Base-by-base conservation (phyloP, 805 yeast genomes). In the Nakazawaea wyomingensis region DNA sequence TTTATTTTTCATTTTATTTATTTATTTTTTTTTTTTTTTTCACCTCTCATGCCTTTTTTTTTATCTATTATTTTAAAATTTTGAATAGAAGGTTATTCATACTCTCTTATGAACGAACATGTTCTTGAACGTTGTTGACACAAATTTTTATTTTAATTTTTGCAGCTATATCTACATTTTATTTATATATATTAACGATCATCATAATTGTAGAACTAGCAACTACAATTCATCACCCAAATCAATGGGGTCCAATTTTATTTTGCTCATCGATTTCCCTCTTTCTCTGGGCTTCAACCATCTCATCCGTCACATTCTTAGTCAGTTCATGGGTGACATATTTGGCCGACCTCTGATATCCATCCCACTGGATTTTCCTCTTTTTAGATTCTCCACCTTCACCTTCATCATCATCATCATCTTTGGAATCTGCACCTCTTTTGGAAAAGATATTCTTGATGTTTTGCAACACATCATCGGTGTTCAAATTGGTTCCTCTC, bases 401-500 rank as follows among this genome's bases (percentile, higher is more conserved):
- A 24, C 27, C 27, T 9, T 24, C 31, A 18, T 32, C 42, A 16
- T 37, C 48, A 14, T 43, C 45, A 32, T 38, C 39, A 48, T 45
- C 31, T 5, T 22, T 31, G 5, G 36, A 6, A 48, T 44, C 31
- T 4, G 33, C 31, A 5, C 33, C 8, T 21, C 44, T 34, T 60
- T 48, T 37, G 35, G 66, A 61, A 34, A 76, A 52, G 30, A 43
- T 32, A 14, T 71, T 58, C 53, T 80, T 78, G 43, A 82, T 74
- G 52, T 83, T 83, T 34, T 70, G 77, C 51, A 74, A 78, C 0
- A 79, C 84, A 53, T 81, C 83, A 36, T 72, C 77, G 2, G 75
- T 68, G 5, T 76, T 68, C 39, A 77, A 54, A 50, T 77, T 78
- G 10, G 72, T 59, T 16, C 61, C 52, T 54, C 71, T 69, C 49